Evolutionary conservation across 805 yeast genomes (phyloP).

Genomic region (Lachancea cidri): DNA sequence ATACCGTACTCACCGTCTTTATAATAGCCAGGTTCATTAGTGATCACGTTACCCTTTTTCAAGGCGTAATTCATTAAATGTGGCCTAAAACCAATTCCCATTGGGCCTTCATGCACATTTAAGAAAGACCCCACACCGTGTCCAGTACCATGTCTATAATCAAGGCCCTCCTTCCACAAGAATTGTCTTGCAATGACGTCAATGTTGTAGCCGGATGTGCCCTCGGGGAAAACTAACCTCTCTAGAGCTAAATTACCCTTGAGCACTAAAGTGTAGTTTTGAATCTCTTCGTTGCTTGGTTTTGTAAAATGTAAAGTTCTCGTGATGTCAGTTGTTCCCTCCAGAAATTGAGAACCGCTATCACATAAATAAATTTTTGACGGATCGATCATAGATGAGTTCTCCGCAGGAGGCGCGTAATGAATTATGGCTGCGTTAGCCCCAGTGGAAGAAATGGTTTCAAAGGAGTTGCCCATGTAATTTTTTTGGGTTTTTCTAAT

Average conservation of each 20-base stretch:
- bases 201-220: constrained; percentile 67
- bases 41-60: constrained; percentile 65
- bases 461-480: constrained; percentile 67
- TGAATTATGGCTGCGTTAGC: constrained; percentile 72
- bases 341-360: constrained; percentile 86
- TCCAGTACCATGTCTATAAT: constrained; percentile 92
- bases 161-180: constrained; percentile 76
- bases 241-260: constrained; percentile 91
- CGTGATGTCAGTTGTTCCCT: constrained; percentile 96
- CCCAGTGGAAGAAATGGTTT: constrained; percentile 72
- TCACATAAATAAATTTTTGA: constrained; percentile 71
- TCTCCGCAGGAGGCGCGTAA: constrained; percentile 60
- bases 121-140: constrained; percentile 94
- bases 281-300: constrained; percentile 53
- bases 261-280: constrained; percentile 76
- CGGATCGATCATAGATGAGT: constrained; percentile 57
- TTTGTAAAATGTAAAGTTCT: constrained; percentile 68
- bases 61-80: constrained; percentile 48
- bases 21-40: constrained; percentile 95
- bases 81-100: constrained; percentile 62
- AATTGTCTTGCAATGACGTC: constrained; percentile 82
- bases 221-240: constrained; percentile 68
- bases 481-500: constrained; percentile 51
- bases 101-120: constrained; percentile 92
- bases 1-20: constrained; percentile 87